These are phyloP conservation scores for Trichosporon inkin DNA, from an alignment of 1,284 basidiomycete species.

Conservation along the genomic window DNA sequence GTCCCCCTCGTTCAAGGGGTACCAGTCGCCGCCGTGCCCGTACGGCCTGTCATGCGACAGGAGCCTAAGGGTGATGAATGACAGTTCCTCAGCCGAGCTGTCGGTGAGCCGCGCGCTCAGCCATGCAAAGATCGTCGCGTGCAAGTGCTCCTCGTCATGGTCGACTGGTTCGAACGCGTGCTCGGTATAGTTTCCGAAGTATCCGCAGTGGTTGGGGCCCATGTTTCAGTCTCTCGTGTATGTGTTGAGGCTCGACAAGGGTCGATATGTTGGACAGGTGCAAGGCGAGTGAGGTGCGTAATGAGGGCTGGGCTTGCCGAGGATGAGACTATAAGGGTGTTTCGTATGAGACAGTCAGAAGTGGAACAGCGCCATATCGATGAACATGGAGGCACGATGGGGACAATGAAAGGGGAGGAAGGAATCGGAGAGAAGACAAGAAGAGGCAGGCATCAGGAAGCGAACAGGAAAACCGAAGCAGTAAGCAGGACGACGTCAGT, in stretches of 20 bases:
- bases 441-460: background rate
- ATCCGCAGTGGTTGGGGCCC: background rate
- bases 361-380: too few species aligned
- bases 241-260: background rate
- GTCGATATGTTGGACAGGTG: too few species aligned
- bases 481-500: background rate
- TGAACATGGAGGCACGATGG: too few species aligned
- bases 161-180: background rate
- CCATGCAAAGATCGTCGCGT: conserved; percentile 28
- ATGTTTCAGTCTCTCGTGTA: background rate
- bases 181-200: background rate
- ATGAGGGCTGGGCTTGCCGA: too few species aligned
- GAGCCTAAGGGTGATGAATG: conserved; percentile 34
- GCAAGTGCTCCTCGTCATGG: conserved; percentile 18
- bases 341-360: too few species aligned
- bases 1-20: conserved; percentile 23
- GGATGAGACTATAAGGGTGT: too few species aligned
- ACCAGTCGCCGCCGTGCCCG: conserved; percentile 27
- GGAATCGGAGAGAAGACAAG: background rate
- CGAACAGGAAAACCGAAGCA: background rate
- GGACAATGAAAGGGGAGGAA: background rate
- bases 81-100: conserved; percentile 23
- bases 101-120: conserved; percentile 28
- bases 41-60: conserved; percentile 32
- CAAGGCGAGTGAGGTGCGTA: too few species aligned